Percentiles rank a stretch among this genome's conserved stretches.
Conservation (phyloP, 2,329 filamentous ascomycete species). For the Neopestalotiopsis clavispora region DNA sequence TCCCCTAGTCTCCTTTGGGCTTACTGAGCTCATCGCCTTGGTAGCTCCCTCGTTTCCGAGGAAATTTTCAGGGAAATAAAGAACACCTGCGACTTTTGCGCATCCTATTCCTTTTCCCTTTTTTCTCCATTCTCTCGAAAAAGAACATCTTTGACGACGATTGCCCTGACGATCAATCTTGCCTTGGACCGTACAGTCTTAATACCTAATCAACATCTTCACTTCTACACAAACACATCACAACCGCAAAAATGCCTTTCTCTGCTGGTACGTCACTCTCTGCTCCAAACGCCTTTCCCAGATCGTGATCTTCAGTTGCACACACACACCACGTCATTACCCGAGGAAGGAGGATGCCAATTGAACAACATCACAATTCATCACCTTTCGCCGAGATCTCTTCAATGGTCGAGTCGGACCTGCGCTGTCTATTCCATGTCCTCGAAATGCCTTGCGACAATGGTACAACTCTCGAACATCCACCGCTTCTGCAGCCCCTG, state of each 20-base stretch:
- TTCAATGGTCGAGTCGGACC: constrained; percentile 13
- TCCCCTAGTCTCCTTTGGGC: constrained; percentile 7
- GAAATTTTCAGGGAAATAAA: constrained; percentile 19
- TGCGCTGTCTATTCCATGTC: constrained; percentile 11
- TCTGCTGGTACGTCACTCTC: constrained; percentile 45
- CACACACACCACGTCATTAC: constrained; percentile 24
- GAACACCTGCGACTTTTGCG: constrained; percentile 8
- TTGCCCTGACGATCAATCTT: constrained; percentile 9
- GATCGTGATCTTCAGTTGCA: constrained; percentile 22
- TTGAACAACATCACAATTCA: constrained; percentile 22
- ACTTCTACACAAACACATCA: constrained; percentile 31
- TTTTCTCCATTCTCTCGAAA: not conserved
- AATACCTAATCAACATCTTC: constrained; percentile 33
- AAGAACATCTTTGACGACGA: not conserved
- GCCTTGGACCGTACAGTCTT: constrained; percentile 22
- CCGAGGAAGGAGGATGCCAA: constrained; percentile 29
- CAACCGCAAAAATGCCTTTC: constrained; percentile 48
- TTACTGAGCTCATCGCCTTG: constrained; percentile 19
- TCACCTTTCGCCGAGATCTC: constrained; percentile 4
- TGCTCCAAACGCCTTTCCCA: constrained; percentile 18
- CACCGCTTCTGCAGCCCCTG: constrained; percentile 23
- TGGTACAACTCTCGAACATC: not conserved
- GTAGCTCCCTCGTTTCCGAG: constrained; percentile 16
- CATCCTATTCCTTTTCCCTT: not conserved
- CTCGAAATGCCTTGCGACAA: constrained; percentile 21